A percentile compares a stretch with the other conserved stretches of the same genome.
phyloP scores from a whole-genome alignment of 225 moss, liverwort and hornwort genomes.

The Antitrichia curtipendula region DNA sequence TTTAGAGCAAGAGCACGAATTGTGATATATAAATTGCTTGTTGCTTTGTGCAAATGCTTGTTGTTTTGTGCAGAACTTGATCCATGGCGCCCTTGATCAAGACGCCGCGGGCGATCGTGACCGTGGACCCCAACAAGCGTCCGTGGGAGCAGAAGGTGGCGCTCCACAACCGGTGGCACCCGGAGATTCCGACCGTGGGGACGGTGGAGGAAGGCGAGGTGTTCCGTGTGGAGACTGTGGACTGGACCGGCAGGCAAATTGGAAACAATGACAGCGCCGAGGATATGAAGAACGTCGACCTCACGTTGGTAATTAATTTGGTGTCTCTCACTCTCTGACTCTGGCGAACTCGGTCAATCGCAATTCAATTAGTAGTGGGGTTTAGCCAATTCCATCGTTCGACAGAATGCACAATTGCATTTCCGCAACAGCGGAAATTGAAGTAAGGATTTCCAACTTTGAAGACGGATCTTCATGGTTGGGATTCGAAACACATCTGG shows the following conservation, averaged over 20 bases:
- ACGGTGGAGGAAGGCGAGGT: conserved; percentile 63
- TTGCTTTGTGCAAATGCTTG: background rate
- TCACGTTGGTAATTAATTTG: conserved; percentile 2
- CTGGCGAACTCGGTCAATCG: background rate
- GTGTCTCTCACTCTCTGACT: background rate
- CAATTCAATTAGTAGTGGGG: background rate
- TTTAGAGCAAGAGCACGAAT: background rate
- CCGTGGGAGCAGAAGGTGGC: conserved; percentile 56
- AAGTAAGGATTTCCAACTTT: background rate
- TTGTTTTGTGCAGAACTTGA: background rate
- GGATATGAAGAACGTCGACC: conserved; percentile 68
- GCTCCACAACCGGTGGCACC: conserved; percentile 84
- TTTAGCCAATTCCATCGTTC: background rate
- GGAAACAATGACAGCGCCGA: conserved; percentile 74
- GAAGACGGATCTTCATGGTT: background rate
- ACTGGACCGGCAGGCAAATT: conserved; percentile 80
- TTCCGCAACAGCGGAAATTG: background rate
- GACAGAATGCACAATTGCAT: background rate
- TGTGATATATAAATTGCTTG: background rate
- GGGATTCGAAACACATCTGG: background rate
- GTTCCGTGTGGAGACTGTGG: conserved; percentile 77
- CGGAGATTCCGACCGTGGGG: conserved; percentile 64
- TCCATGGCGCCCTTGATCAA: conserved; percentile 51
- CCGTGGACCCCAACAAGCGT: conserved; percentile 54
- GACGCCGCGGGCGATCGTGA: conserved; percentile 51